These are phyloP conservation scores for Meira miltonrushii DNA, from an alignment of 1,284 basidiomycete species.

Conservation along the genomic window DNA sequence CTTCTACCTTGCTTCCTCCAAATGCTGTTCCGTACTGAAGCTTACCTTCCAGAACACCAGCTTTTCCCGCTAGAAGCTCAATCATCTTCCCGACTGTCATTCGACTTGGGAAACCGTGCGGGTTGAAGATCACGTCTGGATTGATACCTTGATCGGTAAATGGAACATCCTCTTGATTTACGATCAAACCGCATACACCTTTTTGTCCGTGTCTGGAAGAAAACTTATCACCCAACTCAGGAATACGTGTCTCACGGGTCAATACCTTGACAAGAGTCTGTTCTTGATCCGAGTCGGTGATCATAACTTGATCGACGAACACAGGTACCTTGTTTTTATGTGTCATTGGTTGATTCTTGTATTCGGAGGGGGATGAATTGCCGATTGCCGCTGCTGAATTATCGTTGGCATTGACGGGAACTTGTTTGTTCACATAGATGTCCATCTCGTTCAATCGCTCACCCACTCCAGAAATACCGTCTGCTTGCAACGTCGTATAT, in stretches of 20 bases:
- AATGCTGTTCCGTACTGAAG: constrained; percentile 91
- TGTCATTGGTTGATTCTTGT: constrained; percentile 57
- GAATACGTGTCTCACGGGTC: constrained; percentile 90
- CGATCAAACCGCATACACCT: constrained; percentile 95
- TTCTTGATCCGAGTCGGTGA: constrained; percentile 84
- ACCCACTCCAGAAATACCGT: constrained; percentile 91
- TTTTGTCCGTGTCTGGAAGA: constrained; percentile 97
- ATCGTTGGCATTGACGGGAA: constrained; percentile 78
- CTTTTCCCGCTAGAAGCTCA: constrained; percentile 78
- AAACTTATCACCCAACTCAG: constrained; percentile 98
- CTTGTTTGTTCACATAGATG: constrained; percentile 94
- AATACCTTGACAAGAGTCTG: constrained; percentile 98
- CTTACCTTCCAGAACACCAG: constrained; percentile 75
- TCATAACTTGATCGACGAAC: constrained; percentile 94
- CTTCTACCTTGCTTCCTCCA: constrained; percentile 97
- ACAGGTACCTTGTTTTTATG: constrained; percentile 63
- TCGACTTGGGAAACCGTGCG: constrained; percentile 97
- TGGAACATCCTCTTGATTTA: constrained; percentile 98
- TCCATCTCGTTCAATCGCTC: constrained; percentile 89
- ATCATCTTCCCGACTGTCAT: constrained; percentile 99
- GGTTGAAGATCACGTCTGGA: constrained; percentile 99
- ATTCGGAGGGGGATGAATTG: constrained; percentile 51
- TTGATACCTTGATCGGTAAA: constrained; percentile 96
- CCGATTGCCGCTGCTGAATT: constrained; percentile 51
- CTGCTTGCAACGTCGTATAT: constrained; percentile 82